These are phyloP conservation scores for Wallacemonas sp. DNA, from an alignment of 208 protist species.

Conservation along the genomic window DNA sequence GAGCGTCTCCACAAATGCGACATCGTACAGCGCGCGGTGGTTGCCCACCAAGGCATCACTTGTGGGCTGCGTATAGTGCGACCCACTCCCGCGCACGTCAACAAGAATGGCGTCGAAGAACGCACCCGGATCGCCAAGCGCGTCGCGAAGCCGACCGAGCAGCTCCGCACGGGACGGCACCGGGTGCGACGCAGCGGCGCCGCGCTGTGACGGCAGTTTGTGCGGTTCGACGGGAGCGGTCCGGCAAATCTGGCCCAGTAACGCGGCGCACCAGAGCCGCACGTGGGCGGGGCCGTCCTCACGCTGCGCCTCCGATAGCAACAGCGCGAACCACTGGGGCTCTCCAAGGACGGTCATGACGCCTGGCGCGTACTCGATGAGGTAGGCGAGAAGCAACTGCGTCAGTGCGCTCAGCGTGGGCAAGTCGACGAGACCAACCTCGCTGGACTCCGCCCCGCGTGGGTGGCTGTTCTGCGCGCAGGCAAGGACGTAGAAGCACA, in stretches of 20 bases:
- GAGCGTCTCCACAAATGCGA: conserved; percentile 26
- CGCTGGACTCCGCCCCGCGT: neutral
- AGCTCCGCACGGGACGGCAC: conserved; percentile 20
- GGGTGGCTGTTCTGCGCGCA: neutral
- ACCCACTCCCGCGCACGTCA: conserved; percentile 60
- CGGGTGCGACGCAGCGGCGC: neutral
- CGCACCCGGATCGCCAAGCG: conserved; percentile 41
- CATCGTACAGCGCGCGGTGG: conserved; percentile 58
- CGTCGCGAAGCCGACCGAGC: conserved; percentile 49
- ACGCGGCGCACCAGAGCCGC: conserved; percentile 65
- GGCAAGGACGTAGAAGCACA: conserved; percentile 12
- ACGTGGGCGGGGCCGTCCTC: conserved; percentile 49
- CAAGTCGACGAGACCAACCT: neutral
- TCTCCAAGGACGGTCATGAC: conserved; percentile 39
- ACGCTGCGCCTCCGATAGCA: conserved; percentile 48
- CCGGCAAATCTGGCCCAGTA: conserved; percentile 55
- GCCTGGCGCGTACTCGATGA: conserved; percentile 17
- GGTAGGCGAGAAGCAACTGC: neutral
- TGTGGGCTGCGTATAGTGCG: conserved; percentile 60
- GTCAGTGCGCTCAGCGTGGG: conserved; percentile 7
- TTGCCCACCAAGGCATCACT: conserved; percentile 44
- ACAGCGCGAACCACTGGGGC: conserved; percentile 33
- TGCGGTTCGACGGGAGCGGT: neutral
- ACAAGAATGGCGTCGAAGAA: conserved; percentile 78
- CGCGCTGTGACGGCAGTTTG: no score